Percentiles rank a stretch among this genome's conserved stretches.
phyloP scores from a whole-genome alignment of 768 basidiomycete genomes.

The Trametes cingulata region DNA sequence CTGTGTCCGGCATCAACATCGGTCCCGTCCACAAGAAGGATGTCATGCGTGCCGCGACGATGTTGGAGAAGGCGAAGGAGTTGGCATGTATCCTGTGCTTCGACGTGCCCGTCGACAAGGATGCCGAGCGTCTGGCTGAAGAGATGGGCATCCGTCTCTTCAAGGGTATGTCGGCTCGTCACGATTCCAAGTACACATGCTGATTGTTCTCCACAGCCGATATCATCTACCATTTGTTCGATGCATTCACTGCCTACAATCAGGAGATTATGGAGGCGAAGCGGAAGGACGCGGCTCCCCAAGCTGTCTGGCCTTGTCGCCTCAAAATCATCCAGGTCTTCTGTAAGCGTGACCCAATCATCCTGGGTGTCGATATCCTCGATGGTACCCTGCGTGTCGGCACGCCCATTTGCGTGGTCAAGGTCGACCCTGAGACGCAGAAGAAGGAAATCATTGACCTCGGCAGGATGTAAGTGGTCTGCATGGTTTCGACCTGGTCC shows the following conservation, averaged over 20 bases:
- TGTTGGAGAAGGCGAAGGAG: slow-evolving; percentile 96
- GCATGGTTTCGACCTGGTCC: not conserved
- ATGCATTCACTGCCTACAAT: slow-evolving; percentile 94
- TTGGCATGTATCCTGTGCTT: slow-evolving; percentile 95
- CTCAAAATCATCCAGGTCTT: slow-evolving; percentile 93
- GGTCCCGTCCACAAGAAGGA: slow-evolving; percentile 97
- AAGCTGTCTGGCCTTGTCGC: slow-evolving; percentile 95
- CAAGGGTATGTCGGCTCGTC: slow-evolving; percentile 62
- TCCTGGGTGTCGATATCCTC: slow-evolving; percentile 93
- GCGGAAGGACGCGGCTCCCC: slow-evolving; percentile 86
- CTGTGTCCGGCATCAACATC: slow-evolving; percentile 96
- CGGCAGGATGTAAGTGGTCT: slow-evolving; percentile 81
- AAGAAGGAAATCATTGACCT: slow-evolving; percentile 91
- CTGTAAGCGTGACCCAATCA: slow-evolving; percentile 96
- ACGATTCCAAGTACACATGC: not conserved
- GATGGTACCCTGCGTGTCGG: slow-evolving; percentile 90
- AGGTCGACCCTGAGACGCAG: slow-evolving; percentile 81
- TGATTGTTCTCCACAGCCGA: slow-evolving; percentile 60
- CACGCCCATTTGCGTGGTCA: slow-evolving; percentile 94
- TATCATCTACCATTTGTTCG: slow-evolving; percentile 98
- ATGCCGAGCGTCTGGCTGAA: slow-evolving; percentile 87
- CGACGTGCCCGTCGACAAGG: slow-evolving; percentile 92
- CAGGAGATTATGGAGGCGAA: slow-evolving; percentile 91
- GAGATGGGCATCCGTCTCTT: slow-evolving; percentile 94
- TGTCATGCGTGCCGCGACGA: slow-evolving; percentile 87